Evolutionary conservation across 192 early-diverging fungal species (phyloP), one percentile per base, ranked within the genome.

Genomic region (Coemansia sp.): DNA sequence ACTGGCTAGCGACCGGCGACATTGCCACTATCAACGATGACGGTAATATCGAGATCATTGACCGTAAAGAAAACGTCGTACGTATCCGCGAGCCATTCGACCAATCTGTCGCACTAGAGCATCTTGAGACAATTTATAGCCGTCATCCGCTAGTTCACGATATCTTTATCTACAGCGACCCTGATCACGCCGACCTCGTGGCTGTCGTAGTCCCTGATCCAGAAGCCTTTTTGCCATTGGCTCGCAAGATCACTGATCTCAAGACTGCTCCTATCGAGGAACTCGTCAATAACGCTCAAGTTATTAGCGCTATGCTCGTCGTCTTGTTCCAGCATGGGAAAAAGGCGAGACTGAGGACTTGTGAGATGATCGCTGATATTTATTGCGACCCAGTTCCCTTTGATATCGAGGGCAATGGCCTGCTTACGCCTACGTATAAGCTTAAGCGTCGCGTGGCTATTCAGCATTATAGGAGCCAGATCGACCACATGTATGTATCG

Each of bases 341-440:
- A 46, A 78, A 82, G 37, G 82, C 82, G 6, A 88, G 88, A n/a
- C 79, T 98, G 75, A 90, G 92, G 69, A 90, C 94, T 0, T 96
- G 93, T 71, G 96, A 98, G 76, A 86, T 87, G 70, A 75, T 93
- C 39, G 89, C 89, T 38, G 88, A 80, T 21, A 74, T 96, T 28
- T 75, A 87, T 66, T 77, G 96, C 26, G 88, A 89, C 17, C 30
- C 87, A 14, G 85, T 87, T 30, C 82, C 85, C 37, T 95, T 98
- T 68, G 78, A 89, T 1, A 82, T 94, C 23, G 91, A 95, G 37
- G 86, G 83, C 64, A 91, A 90, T 42, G 90, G 91, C 43, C 75
- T 98, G 32, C 78, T 96, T 32, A 96, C 96, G 1, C 91, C 96
- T 1, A 94, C 94, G 0, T 93, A 91, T 84, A 96, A 96, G 85